A percentile compares a stretch with the other conserved stretches of the same genome.
These are phyloP conservation scores for Lactarius trivialis DNA, from an alignment of 768 basidiomycete species.

Conservation along the genomic window DNA sequence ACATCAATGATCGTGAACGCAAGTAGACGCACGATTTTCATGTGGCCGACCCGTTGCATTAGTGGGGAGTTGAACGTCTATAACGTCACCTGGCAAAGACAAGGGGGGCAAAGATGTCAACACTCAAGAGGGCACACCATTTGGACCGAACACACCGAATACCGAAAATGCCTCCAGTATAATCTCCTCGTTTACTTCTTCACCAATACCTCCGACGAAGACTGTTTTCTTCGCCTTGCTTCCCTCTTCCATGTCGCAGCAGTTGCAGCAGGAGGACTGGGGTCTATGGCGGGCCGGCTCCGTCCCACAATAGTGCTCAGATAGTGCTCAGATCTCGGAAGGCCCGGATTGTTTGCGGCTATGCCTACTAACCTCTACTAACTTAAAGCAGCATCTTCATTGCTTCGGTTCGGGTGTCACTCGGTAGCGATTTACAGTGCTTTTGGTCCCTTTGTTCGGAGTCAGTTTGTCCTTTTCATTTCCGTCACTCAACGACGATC, in stretches of 20 bases:
- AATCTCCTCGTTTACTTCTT: conserved; percentile 73
- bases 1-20: neutral
- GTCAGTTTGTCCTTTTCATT: neutral
- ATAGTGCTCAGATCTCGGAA: too few relatives aligned
- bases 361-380: too few relatives aligned
- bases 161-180: conserved; percentile 78
- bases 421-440: neutral
- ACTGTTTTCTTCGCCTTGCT: conserved; percentile 80
- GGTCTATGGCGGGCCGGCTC: neutral
- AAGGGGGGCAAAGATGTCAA: neutral
- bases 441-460: neutral
- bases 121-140: neutral
- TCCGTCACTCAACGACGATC: neutral
- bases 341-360: too few relatives aligned
- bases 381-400: too few relatives aligned
- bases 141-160: conserved; percentile 58
- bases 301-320: neutral
- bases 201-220: conserved; percentile 76
- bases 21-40: conserved; percentile 44
- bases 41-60: conserved; percentile 65
- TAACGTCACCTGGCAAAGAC: conserved; percentile 65
- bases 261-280: neutral
- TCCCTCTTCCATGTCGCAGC: conserved; percentile 66
- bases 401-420: too few relatives aligned
- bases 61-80: conserved; percentile 84